Base-by-base conservation (phyloP, 306 rosid species). In the peach (Prunus persica) region DNA sequence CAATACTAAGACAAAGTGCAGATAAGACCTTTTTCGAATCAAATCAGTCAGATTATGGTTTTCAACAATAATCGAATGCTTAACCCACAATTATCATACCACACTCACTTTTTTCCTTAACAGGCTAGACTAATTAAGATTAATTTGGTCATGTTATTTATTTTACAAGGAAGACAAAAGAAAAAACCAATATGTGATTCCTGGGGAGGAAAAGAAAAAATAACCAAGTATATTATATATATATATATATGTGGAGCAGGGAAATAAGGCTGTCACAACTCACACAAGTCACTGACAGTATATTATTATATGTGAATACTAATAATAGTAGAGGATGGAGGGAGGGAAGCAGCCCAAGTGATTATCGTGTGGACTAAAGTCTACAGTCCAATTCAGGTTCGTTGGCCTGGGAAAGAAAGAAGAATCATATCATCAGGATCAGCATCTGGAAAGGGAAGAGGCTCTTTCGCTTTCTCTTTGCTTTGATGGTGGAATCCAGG, bases 21-120 rank as follows among this genome's bases (percentile, higher is more conserved):
- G 82, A 64, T 54, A 72, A 79, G 68, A 66, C 30, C 32, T 10
- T 45, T 79, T 38, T 64, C 68, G 46, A 19, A 77, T 69, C 51
- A 16, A 77, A 57, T 43, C 25, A 32, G 6, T 32, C 38, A 32
- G 38, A 32, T 32, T 32, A 32, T 32, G 38, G 38, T 32, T 32
- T 32, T n/a, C 15, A 8, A 20, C 64, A 7, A 41, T 5, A 27
- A 47, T 30, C 47, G 16, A 4, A 27, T 67, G 24, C 9, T 14
- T 66, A 32, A 16, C 51, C 51, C 10, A 46, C 12, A 46, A 10
- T 46, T 11, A 46, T 11, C 10, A 10, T 46, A 28, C 32, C 32
- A 28, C 32, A 28, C 32, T 28, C 32, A 3, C 32, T 46, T 2
- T 46, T 2, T 11, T 46, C 1, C 13, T 46, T 8, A 11, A 8